These are phyloP conservation scores for Paspalum notatum DNA, from an alignment of 176 grass and related monocot genomes.

Conservation along the genomic window DNA sequence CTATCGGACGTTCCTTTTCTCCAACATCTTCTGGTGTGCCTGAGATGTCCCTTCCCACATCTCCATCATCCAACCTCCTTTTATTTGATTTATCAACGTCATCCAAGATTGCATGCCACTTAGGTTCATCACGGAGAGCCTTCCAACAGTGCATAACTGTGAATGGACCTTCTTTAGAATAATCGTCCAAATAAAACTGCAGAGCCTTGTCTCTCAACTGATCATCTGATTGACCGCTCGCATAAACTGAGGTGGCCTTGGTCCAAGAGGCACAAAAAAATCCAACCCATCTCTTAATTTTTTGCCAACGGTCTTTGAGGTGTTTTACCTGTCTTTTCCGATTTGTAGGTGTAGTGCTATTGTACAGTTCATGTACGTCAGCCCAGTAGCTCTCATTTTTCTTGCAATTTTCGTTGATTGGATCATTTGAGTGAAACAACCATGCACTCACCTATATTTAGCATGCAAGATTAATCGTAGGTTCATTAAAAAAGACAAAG, in stretches of 20 bases:
- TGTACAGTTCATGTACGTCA: no score
- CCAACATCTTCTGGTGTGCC: background rate
- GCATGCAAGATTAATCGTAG: no score
- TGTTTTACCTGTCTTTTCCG: background rate
- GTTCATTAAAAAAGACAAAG: no score
- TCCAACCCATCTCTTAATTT: background rate
- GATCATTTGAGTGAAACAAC: no score
- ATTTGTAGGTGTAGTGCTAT: no score
- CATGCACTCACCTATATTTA: no score
- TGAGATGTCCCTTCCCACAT: background rate
- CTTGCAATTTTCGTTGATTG: no score
- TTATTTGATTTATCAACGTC: background rate
- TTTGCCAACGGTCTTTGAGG: background rate
- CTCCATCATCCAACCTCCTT: background rate
- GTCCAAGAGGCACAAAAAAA: background rate
- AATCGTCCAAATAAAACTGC: conserved; percentile 22
- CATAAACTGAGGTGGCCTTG: background rate
- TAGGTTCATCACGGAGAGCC: conserved; percentile 11
- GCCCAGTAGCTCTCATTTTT: no score
- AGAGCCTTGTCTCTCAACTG: background rate
- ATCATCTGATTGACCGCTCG: background rate
- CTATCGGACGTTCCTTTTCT: background rate
- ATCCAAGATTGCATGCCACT: conserved; percentile 11
- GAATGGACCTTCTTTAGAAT: conserved; percentile 15
- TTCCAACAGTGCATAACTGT: conserved; percentile 3